Conservation (phyloP, 768 basidiomycete genomes). For the Tulasnella sp. region DNA sequence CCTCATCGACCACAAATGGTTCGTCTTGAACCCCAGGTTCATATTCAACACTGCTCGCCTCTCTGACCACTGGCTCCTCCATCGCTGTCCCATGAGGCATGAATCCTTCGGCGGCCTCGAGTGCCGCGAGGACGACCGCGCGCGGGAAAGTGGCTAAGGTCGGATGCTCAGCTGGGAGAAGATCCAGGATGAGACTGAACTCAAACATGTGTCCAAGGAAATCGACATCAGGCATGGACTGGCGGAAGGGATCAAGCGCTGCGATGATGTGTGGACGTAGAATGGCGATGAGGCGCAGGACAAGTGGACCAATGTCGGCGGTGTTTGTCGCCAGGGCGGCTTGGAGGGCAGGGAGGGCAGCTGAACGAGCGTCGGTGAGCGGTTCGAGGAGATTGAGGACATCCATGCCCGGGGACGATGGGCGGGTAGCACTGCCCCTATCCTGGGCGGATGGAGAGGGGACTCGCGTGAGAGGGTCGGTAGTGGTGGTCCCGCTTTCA, state of each 20-base stretch:
- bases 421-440: background rate
- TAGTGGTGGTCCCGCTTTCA: background rate
- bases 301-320: background rate
- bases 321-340: background rate
- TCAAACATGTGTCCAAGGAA: slow-evolving; percentile 1
- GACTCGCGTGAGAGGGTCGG: background rate
- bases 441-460: background rate
- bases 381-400: slow-evolving; percentile 11
- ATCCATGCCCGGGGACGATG: background rate
- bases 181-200: background rate
- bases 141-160: background rate
- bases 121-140: background rate
- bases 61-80: background rate
- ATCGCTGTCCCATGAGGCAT: background rate
- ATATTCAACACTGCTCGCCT: background rate
- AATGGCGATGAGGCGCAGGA: background rate
- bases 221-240: background rate
- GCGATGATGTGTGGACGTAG: background rate
- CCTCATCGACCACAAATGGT: slow-evolving; percentile 2
- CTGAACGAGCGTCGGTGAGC: background rate
- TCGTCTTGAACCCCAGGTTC: background rate
- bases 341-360: slow-evolving; percentile 3
- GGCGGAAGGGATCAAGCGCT: background rate
- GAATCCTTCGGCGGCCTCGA: background rate
- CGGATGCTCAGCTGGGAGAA: background rate